phyloP scores from a whole-genome alignment of 2,329 filamentous ascomycete species.

The Aspergillus pseudoviridinutans region DNA sequence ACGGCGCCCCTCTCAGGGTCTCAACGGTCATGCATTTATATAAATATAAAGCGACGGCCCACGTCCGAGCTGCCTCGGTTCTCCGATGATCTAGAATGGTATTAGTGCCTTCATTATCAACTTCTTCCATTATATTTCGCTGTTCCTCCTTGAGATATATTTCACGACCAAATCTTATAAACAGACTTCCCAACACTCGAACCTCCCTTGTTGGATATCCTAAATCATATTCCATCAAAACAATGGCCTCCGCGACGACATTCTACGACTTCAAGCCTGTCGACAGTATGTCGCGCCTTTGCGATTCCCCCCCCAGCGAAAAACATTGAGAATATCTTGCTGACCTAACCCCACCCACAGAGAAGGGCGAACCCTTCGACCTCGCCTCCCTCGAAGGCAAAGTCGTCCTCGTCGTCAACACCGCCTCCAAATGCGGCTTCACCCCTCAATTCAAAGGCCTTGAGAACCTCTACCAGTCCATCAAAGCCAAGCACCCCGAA shows the following conservation, averaged over 20 bases:
- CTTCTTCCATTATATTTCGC: not conserved
- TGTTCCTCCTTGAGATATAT: not conserved
- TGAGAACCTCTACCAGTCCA: constrained; percentile 79
- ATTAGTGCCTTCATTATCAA: not conserved
- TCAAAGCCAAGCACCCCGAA: constrained; percentile 66
- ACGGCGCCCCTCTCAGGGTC: not conserved
- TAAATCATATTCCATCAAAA: constrained; percentile 17
- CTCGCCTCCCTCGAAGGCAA: constrained; percentile 77
- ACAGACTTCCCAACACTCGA: not conserved
- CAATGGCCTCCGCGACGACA: constrained; percentile 55
- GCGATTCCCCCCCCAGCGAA: not conserved
- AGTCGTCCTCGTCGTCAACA: constrained; percentile 95
- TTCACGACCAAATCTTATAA: not conserved
- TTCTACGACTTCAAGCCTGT: constrained; percentile 59
- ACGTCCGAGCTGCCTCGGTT: not conserved
- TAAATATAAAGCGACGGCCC: not conserved
- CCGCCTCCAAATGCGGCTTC: constrained; percentile 97
- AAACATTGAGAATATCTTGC: constrained; percentile 1
- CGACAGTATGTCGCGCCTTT: constrained; percentile 46
- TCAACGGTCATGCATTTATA: not conserved
- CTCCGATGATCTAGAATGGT: not conserved
- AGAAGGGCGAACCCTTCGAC: constrained; percentile 68
- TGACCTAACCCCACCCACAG: constrained; percentile 39
- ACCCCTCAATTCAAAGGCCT: constrained; percentile 91
- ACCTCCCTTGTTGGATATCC: not conserved